Percentiles rank a stretch among this genome's conserved stretches.
These are phyloP conservation scores for Bidens hawaiensis DNA, from an alignment of 140 eudicot genomes.

Conservation along the genomic window DNA sequence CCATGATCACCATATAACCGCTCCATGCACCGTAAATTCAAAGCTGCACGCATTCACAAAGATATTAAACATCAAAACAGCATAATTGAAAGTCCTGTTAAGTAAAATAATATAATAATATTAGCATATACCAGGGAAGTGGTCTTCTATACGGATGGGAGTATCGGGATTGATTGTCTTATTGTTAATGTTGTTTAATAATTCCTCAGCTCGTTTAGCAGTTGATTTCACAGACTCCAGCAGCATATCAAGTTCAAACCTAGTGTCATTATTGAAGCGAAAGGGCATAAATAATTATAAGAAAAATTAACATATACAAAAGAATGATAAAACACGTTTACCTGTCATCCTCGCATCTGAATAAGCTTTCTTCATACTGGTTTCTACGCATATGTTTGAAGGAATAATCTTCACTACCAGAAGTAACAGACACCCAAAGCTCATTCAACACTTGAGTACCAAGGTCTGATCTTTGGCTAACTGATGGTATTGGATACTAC, in stretches of 20 bases:
- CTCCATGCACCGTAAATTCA: slow-evolving; percentile 76
- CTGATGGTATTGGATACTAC: slow-evolving; percentile 91
- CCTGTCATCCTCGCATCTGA: slow-evolving; percentile 99
- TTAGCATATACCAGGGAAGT: slow-evolving; percentile 60
- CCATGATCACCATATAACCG: background rate
- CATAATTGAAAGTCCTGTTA: background rate
- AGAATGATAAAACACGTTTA: slow-evolving; percentile 11
- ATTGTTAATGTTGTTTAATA: slow-evolving; percentile 53
- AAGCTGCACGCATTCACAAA: too few relatives aligned
- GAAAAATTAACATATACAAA: background rate
- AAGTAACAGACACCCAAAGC: slow-evolving; percentile 97
- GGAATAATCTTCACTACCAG: slow-evolving; percentile 99
- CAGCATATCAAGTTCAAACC: slow-evolving; percentile 96
- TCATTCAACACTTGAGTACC: slow-evolving; percentile 93
- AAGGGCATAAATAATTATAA: background rate
- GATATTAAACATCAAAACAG: too few relatives aligned
- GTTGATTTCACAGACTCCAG: slow-evolving; percentile 94
- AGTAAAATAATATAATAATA: background rate
- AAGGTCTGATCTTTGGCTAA: slow-evolving; percentile 89
- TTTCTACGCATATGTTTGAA: slow-evolving; percentile 99
- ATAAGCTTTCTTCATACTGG: slow-evolving; percentile 96
- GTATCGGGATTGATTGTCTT: slow-evolving; percentile 49
- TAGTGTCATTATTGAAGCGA: slow-evolving; percentile 10
- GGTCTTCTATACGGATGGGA: slow-evolving; percentile 68
- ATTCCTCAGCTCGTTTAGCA: slow-evolving; percentile 72